phyloP scores from a whole-genome alignment of 1,284 basidiomycete genomes.

The Mycocalia duriaeana region DNA sequence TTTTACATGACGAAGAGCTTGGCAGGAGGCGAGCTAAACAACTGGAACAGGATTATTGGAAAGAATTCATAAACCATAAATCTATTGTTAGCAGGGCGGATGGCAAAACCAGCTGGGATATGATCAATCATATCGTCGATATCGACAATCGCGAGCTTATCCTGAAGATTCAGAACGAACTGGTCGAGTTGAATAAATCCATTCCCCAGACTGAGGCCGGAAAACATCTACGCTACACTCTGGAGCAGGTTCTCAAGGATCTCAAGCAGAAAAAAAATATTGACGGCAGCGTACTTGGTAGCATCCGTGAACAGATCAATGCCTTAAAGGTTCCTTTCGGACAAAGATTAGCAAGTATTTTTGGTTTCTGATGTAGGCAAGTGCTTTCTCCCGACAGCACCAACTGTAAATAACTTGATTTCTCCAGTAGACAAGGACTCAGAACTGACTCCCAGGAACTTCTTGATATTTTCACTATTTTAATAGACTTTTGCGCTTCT shows the following conservation, averaged over 20 bases:
- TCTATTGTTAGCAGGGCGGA: not conserved
- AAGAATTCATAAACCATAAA: not conserved
- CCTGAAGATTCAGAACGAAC: not conserved
- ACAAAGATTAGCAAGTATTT: too few relatives aligned
- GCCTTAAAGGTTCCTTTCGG: too few relatives aligned
- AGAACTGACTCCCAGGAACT: too few relatives aligned
- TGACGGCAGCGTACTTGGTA: too few relatives aligned
- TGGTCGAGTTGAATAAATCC: not conserved
- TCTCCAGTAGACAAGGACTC: too few relatives aligned
- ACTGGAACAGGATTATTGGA: not conserved
- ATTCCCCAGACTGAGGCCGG: not conserved
- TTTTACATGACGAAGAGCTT: not conserved
- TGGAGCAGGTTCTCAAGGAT: not conserved
- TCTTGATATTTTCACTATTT: too few relatives aligned
- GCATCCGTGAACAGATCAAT: too few relatives aligned
- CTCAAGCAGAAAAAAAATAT: too few relatives aligned
- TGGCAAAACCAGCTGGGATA: not conserved
- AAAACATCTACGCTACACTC: not conserved
- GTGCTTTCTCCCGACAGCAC: too few relatives aligned
- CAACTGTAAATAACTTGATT: too few relatives aligned
- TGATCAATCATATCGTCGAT: not conserved
- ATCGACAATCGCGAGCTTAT: not conserved
- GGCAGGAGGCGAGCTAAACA: not conserved
- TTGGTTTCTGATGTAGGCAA: too few relatives aligned
- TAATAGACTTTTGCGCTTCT: too few relatives aligned